A percentile compares a stretch with the other conserved stretches of the same genome.
Conservation (phyloP, 2,329 filamentous ascomycete species). For the Ascochyta rabiei region DNA sequence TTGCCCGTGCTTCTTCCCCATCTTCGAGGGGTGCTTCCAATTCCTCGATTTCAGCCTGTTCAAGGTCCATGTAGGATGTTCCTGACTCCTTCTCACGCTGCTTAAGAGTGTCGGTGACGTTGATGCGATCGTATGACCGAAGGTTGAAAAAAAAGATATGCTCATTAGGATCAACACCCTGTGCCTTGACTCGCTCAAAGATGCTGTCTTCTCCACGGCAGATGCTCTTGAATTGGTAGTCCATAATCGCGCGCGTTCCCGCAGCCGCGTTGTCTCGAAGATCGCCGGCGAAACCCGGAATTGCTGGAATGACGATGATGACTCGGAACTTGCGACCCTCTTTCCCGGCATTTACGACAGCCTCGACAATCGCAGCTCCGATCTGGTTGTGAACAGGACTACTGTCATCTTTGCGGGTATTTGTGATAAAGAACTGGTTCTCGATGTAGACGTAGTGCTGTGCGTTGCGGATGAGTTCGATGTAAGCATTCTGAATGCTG, state of each 20-base stretch:
- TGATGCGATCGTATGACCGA: constrained; percentile 88
- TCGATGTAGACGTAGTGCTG: constrained; percentile 97
- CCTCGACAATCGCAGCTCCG: constrained; percentile 87
- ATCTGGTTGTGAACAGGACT: constrained; percentile 85
- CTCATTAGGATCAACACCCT: constrained; percentile 76
- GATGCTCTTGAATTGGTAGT: constrained; percentile 97
- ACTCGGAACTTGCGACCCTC: constrained; percentile 88
- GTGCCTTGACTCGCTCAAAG: constrained; percentile 73
- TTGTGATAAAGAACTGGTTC: constrained; percentile 92
- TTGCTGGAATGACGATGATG: constrained; percentile 86
- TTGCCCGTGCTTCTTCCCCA: constrained; percentile 49
- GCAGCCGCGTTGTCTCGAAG: constrained; percentile 80
- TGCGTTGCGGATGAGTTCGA: constrained; percentile 82
- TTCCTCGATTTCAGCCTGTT: constrained; percentile 86
- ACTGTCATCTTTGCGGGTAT: constrained; percentile 82
- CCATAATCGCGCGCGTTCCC: constrained; percentile 91
- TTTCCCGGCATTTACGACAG: constrained; percentile 78
- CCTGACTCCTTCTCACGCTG: constrained; percentile 81
- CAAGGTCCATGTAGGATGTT: constrained; percentile 82
- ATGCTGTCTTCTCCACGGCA: constrained; percentile 91
- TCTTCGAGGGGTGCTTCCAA: constrained; percentile 66
- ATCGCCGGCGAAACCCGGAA: constrained; percentile 94
- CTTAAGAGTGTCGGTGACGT: constrained; percentile 75
- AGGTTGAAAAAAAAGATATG: constrained; percentile 95
- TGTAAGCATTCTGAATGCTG: constrained; percentile 87